Base-by-base conservation (phyloP, 306 rosid species). In the Geum urbanum region DNA sequence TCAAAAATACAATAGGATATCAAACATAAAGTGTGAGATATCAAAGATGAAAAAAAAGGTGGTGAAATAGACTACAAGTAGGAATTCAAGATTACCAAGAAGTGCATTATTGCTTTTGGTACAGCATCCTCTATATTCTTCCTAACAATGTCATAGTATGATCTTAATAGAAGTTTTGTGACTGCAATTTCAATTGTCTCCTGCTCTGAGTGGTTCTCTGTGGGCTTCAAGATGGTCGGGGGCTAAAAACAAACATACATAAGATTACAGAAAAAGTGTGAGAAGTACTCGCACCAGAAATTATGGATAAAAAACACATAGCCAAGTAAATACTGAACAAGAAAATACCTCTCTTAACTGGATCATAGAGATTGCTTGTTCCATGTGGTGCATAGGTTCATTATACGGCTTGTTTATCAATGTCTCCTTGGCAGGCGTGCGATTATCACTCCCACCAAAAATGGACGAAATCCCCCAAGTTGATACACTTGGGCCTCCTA, bases 31-130 rank as follows among this genome's bases (percentile, higher is more conserved):
- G 27, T 24, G 27, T 24, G 27, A 24, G 1, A 24, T 24, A 24
- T 24, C 27, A 24, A 24, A 24, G 27, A 24, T 24, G 27, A 46
- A 4, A 37, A 39, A 46, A 8, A 9, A 19, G n/a, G 20, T 4
- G 22, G 27, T n/a, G 20, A 49, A 72, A 14, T 18, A 19, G 9
- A 14, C 27, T 67, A 10, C 45, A 61, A 4, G 16, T 39, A 68
- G 44, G 14, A 54, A 14, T 63, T 64, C 55, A 62, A 78, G 63
- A 74, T 73, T 94, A 94, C 99, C 97, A 94, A 76, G 96, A 94
- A 94, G 80, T 94, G 96, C 97, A 94, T 94, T 60, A 94, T 94
- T 62, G 92, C 89, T 89, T 94, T 94, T 43, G 99, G 99, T 72
- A 94, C 77, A 60, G 77, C 47, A 82, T 94, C 99, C 81, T 94